Evolutionary conservation across 2,329 filamentous ascomycete genomes (phyloP).

Genomic region (Pseudogymnoascus sp.): DNA sequence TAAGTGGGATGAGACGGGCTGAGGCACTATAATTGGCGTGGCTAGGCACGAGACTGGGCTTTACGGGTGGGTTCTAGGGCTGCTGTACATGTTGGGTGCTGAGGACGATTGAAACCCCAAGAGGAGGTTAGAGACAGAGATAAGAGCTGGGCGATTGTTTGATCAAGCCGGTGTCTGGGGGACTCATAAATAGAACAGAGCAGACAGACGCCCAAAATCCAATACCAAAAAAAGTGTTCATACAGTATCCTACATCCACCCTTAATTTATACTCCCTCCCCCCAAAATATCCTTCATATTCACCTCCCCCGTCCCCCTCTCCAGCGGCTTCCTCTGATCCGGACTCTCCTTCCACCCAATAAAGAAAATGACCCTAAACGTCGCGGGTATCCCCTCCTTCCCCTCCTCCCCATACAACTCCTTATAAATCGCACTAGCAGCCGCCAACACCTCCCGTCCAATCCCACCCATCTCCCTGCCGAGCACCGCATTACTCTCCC

Average conservation of each 20-base stretch:
- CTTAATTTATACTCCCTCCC: constrained; percentile 18
- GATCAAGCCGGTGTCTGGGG: not conserved
- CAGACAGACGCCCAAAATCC: not conserved
- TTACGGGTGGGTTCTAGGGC: not conserved
- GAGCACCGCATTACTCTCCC: constrained; percentile 82
- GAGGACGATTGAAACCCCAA: not conserved
- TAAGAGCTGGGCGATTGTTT: not conserved
- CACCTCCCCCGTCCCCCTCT: constrained; percentile 76
- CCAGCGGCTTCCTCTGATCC: constrained; percentile 70
- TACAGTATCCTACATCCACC: not conserved
- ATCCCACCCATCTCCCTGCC: constrained; percentile 76
- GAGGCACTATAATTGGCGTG: too few relatives aligned
- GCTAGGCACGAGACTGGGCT: not conserved
- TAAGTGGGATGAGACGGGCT: constrained; percentile 31
- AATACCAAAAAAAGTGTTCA: not conserved
- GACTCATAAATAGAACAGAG: not conserved
- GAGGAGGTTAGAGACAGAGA: not conserved
- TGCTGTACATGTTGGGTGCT: not conserved
- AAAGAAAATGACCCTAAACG: constrained; percentile 95
- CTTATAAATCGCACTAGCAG: constrained; percentile 81
- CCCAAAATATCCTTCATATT: constrained; percentile 79
- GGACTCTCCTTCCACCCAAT: constrained; percentile 92
- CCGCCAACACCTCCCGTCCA: constrained; percentile 74
- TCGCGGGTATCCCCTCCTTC: constrained; percentile 61
- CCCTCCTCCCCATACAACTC: constrained; percentile 75